Percentiles rank a stretch among this genome's conserved stretches.
Conservation (phyloP, 768 basidiomycete genomes). For the Phylloporus arenicola region DNA sequence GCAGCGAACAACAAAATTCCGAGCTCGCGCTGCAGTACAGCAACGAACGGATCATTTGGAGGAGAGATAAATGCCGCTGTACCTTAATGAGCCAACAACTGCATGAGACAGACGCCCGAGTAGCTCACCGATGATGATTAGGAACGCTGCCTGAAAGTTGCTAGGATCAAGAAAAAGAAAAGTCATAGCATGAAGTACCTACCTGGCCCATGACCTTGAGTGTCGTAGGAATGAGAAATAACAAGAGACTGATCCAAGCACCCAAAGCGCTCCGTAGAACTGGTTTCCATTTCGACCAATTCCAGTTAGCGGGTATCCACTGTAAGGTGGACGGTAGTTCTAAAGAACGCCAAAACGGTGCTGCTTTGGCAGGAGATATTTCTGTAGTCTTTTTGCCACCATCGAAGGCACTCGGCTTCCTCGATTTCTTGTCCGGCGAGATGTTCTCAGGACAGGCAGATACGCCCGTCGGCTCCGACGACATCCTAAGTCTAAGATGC, state of each 20-base stretch:
- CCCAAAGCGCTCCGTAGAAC: slow-evolving; percentile 56
- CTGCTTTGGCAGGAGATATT: background rate
- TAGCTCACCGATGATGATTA: slow-evolving; percentile 54
- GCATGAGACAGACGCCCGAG: background rate
- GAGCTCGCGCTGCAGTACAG: slow-evolving; percentile 60
- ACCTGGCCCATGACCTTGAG: slow-evolving; percentile 56
- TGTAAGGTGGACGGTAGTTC: slow-evolving; percentile 31
- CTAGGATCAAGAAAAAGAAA: background rate
- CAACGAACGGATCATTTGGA: slow-evolving; percentile 62
- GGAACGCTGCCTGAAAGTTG: slow-evolving; percentile 49
- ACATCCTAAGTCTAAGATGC: slow-evolving; percentile 8
- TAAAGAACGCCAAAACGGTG: background rate
- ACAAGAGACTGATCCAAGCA: slow-evolving; percentile 54
- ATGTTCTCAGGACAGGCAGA: background rate
- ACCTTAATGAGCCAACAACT: background rate
- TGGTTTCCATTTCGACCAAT: slow-evolving; percentile 56
- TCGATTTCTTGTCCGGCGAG: background rate
- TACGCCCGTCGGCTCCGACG: background rate
- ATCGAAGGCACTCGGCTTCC: background rate
- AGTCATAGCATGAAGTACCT: background rate
- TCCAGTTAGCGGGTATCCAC: slow-evolving; percentile 58
- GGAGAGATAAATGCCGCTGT: slow-evolving; percentile 62
- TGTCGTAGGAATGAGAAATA: slow-evolving; percentile 53
- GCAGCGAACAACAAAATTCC: slow-evolving; percentile 46
- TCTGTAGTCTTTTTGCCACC: background rate